Evolutionary conservation across 441 rosid genomes (phyloP).

Genomic region (Sinapis alba): DNA sequence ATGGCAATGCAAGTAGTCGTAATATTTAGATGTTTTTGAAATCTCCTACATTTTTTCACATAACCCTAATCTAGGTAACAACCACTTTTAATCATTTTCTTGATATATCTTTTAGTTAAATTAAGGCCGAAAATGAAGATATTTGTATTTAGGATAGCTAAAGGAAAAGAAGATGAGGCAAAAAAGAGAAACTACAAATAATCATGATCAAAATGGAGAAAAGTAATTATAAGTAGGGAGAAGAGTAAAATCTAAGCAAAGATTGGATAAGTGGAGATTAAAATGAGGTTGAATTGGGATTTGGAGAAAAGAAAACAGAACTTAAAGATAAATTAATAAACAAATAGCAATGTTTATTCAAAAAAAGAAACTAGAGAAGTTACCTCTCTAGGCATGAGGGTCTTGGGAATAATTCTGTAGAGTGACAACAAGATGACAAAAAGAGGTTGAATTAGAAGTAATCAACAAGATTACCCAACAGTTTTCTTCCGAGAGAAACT

Average conservation of each 20-base stretch:
- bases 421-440: slow-evolving; percentile 76
- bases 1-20: slow-evolving; percentile 56
- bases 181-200: slow-evolving; percentile 25
- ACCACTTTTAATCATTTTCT: slow-evolving; percentile 32
- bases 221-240: slow-evolving; percentile 19
- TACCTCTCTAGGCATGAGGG: slow-evolving; percentile 99
- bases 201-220: slow-evolving; percentile 29
- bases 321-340: slow-evolving; percentile 12
- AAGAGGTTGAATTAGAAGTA: slow-evolving; percentile 43
- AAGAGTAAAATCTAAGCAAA: slow-evolving; percentile 40
- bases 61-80: slow-evolving; percentile 45
- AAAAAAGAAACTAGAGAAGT: slow-evolving; percentile 45
- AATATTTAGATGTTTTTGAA: slow-evolving; percentile 38
- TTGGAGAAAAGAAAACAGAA: slow-evolving; percentile 7
- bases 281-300: slow-evolving; percentile 13
- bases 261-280: slow-evolving; percentile 22
- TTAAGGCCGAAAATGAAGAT: not conserved
- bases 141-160: slow-evolving; percentile 25
- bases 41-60: slow-evolving; percentile 35
- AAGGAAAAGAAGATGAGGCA: slow-evolving; percentile 11
- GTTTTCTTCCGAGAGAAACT: slow-evolving; percentile 37
- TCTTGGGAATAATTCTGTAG: slow-evolving; percentile 99
- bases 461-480: slow-evolving; percentile 33
- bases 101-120: slow-evolving; percentile 4
- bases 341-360: slow-evolving; percentile 22